A percentile compares a stretch with the other conserved stretches of the same genome.
Conservation (phyloP, 805 yeast genomes). For the Kluyveromyces siamensis region DNA sequence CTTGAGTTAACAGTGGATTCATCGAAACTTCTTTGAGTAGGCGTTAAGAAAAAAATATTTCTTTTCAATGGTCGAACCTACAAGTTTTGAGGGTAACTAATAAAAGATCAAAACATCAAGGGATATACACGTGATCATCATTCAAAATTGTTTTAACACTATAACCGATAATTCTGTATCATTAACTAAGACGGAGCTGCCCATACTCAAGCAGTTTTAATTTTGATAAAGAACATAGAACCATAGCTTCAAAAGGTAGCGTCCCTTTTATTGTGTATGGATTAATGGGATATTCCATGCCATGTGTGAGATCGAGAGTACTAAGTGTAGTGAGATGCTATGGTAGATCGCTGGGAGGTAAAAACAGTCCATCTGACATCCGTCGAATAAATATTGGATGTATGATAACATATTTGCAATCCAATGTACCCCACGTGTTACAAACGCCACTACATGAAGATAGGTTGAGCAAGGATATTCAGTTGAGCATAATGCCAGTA, state of each 20-base stretch:
- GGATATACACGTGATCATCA: neutral
- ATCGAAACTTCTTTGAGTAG: neutral
- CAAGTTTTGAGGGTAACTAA: neutral
- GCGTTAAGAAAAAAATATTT: neutral
- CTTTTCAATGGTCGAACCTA: neutral
- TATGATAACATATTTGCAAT: slow-evolving; percentile 39
- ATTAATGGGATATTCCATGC: neutral
- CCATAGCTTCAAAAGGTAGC: too few species aligned
- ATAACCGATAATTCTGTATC: neutral
- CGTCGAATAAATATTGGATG: slow-evolving; percentile 39
- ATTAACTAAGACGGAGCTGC: too few species aligned
- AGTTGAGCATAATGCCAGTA: slow-evolving; percentile 48
- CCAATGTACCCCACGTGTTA: slow-evolving; percentile 42
- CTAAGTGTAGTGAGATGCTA: neutral
- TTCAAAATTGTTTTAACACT: neutral
- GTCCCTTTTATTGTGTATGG: neutral
- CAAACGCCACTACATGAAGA: slow-evolving; percentile 36
- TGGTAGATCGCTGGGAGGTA: neutral
- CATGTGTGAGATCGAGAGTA: neutral
- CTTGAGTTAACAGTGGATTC: neutral
- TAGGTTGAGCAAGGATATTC: slow-evolving; percentile 37
- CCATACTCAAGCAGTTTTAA: too few species aligned
- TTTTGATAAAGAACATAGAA: too few species aligned
- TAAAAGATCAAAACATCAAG: neutral
- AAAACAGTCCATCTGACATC: neutral